phyloP scores from a whole-genome alignment of 1,284 basidiomycete species.

The Phellopilus nigrolimitatus region DNA sequence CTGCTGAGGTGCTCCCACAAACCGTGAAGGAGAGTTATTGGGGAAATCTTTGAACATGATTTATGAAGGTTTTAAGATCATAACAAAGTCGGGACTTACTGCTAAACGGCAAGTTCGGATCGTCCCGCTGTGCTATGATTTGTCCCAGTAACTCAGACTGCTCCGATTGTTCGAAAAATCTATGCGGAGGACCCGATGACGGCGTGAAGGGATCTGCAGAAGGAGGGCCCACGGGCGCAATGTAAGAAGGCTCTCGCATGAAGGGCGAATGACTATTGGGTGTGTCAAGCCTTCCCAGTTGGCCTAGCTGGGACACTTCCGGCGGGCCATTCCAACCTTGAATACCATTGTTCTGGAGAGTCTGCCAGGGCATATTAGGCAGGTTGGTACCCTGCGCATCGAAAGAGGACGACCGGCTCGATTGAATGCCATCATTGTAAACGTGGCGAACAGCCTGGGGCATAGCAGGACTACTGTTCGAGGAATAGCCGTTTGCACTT shows the following conservation, averaged over 20 bases:
- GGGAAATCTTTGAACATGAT: not conserved
- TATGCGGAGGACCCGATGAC: conserved; percentile 4
- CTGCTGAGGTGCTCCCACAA: conserved; percentile 4
- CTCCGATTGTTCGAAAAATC: conserved; percentile 6
- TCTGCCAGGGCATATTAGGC: conserved; percentile 16
- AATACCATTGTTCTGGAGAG: conserved; percentile 1
- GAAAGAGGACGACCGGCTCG: conserved; percentile 4
- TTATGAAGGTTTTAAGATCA: not conserved
- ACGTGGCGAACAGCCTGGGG: conserved; percentile 4
- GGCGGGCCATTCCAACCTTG: conserved; percentile 12
- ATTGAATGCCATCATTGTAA: conserved; percentile 13
- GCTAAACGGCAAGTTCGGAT: not conserved
- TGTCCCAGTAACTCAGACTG: not conserved
- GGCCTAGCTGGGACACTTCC: not conserved
- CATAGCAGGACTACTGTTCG: conserved; percentile 12
- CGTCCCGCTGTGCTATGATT: not conserved
- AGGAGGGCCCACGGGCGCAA: not conserved
- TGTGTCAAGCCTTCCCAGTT: conserved; percentile 4
- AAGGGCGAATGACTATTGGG: conserved; percentile 6
- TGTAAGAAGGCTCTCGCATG: conserved; percentile 10
- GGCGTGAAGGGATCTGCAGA: conserved; percentile 8
- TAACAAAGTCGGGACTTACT: not conserved
- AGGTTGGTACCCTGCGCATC: no score
- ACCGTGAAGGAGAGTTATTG: not conserved
- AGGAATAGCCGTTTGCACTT: conserved; percentile 17